These are phyloP conservation scores for Hypoxylon fuscum DNA, from an alignment of 495 filamentous ascomycete genomes.

Conservation along the genomic window DNA sequence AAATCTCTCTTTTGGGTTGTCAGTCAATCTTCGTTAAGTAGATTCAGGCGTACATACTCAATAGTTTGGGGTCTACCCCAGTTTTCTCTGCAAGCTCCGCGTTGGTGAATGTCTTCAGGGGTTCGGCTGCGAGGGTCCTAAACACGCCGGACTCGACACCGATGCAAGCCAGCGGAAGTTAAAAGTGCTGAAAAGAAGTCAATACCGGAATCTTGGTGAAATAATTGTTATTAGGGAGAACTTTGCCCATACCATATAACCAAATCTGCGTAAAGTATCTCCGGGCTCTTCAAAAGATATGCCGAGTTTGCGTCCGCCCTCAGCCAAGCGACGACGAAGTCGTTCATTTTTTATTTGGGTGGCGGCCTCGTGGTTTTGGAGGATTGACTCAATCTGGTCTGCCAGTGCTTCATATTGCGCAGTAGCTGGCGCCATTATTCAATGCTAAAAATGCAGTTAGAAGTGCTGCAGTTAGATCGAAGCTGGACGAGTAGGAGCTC, in stretches of 20 bases:
- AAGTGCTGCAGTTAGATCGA: no score
- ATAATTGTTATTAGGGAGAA: not conserved
- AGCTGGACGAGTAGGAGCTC: no score
- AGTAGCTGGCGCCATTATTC: not conserved
- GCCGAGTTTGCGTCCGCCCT: slow-evolving; percentile 8
- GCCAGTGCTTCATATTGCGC: not conserved
- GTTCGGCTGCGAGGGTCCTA: slow-evolving; percentile 32
- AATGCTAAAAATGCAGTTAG: no score
- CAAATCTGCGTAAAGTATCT: not conserved
- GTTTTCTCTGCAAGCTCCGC: slow-evolving; percentile 40
- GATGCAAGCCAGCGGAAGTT: slow-evolving; percentile 35
- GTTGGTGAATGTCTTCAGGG: slow-evolving; percentile 28
- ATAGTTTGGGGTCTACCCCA: slow-evolving; percentile 38
- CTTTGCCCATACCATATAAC: not conserved
- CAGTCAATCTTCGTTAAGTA: not conserved
- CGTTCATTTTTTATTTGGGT: not conserved
- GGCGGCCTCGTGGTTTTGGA: not conserved
- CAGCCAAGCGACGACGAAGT: slow-evolving; percentile 4
- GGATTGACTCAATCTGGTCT: not conserved
- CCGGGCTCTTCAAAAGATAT: slow-evolving; percentile 1
- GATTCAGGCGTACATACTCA: slow-evolving; percentile 32
- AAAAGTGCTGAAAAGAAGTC: not conserved
- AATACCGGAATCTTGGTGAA: not conserved
- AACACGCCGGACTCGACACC: slow-evolving; percentile 49
- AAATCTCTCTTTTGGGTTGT: slow-evolving; percentile 47